Base-by-base conservation (phyloP, 257 asterid genomes). In the Marsdenia floribunda region DNA sequence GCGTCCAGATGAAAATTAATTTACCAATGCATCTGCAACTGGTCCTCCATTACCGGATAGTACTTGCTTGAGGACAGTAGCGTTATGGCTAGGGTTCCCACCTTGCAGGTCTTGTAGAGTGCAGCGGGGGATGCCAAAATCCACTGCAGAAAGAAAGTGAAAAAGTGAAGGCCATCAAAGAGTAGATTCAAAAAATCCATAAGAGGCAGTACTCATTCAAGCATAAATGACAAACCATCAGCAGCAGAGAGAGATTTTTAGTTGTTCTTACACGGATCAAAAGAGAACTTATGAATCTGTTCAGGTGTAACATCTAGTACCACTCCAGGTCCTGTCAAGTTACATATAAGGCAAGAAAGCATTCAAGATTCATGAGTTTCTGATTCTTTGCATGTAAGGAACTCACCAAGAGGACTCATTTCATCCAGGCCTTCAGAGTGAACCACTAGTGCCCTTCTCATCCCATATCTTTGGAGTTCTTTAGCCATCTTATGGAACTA, bases 401-500 rank as follows among this genome's bases (percentile, higher is more conserved):
- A 47, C 78, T 52, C 84, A 92, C 98, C 98, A 10, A 92, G 91
- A 68, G 98, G 98, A 78, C 98, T 92, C 87, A 92, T 85, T 86
- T 90, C 97, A 58, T 90, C 98, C 14, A 92, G 82, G 69, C 98
- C 97, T 73, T 89, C 90, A 2, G 91, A 90, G 79, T 90, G 96
- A 75, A 92, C 96, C 72, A 92, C 93, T 69, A 92, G 75, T 58
- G 96, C 96, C 78, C 97, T 79, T 77, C 78, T 87, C 97, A 90
- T 88, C 74, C 97, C 98, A 59, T 85, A 88, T 12, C 90, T 61
- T 77, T 92, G 97, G 50, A 89, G 84, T 47, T 97, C 94, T 81
- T 84, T 87, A 44, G 93, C 96, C 97, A 92, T 88, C 85, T 87
- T 92, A 74, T 76, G 72, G 37, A 88, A 93, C 98, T 90, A 75